Percentiles rank a stretch among this genome's conserved stretches.
Conservation (phyloP, 306 rosid genomes). For the Mucuna pruriens region DNA sequence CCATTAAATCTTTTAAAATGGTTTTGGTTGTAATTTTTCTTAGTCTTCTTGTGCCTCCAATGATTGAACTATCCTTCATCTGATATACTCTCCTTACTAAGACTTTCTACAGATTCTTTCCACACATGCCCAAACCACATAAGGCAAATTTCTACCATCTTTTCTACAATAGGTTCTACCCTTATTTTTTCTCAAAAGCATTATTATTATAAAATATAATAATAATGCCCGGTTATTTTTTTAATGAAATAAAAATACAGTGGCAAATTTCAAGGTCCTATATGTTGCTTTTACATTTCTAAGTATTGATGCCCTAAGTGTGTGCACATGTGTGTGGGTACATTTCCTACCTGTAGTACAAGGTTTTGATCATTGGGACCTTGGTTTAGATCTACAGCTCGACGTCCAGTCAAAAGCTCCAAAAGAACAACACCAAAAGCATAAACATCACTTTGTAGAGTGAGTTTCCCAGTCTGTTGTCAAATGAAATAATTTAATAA, state of each 20-base stretch:
- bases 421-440: constrained; percentile 99
- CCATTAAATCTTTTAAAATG: background rate
- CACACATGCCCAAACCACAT: background rate
- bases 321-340: background rate
- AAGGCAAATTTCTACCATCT: background rate
- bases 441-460: constrained; percentile 93
- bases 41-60: background rate
- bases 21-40: background rate
- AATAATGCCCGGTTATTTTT: background rate
- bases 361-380: constrained; percentile 96
- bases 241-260: background rate
- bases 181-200: background rate
- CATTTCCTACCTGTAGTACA: constrained; percentile 73
- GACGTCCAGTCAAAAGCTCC: constrained; percentile 94
- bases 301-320: background rate
- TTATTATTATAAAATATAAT: background rate
- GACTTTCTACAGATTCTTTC: background rate
- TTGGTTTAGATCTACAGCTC: constrained; percentile 87
- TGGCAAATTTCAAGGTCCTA: background rate
- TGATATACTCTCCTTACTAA: background rate
- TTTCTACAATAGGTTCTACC: background rate
- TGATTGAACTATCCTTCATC: background rate
- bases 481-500: constrained; percentile 24
- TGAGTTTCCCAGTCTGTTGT: constrained; percentile 91
- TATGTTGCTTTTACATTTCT: constrained; percentile 16